These are phyloP conservation scores for Rhizopogon parksii DNA, from an alignment of 1,284 basidiomycete species.

Conservation along the genomic window DNA sequence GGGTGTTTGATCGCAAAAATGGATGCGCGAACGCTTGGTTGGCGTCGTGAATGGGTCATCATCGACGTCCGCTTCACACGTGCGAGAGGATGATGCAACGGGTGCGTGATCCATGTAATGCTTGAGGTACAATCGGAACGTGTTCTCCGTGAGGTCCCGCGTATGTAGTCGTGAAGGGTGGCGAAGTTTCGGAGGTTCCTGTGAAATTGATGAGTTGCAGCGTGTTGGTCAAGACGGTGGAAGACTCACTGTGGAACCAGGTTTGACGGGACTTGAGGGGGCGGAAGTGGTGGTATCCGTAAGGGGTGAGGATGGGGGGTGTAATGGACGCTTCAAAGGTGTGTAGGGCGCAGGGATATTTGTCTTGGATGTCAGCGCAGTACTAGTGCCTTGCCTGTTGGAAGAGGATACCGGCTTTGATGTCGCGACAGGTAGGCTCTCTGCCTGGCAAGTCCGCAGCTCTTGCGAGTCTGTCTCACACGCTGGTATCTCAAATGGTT, in stretches of 20 bases:
- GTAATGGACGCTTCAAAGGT: background rate
- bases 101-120: slow-evolving; percentile 62
- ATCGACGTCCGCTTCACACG: background rate
- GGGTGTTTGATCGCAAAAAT: background rate
- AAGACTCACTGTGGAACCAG: slow-evolving; percentile 1
- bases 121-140: slow-evolving; percentile 67
- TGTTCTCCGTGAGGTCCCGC: slow-evolving; percentile 56
- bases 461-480: background rate
- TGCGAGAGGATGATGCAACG: background rate
- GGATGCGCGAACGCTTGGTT: slow-evolving; percentile 13
- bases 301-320: slow-evolving; percentile 1
- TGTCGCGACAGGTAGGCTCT: background rate
- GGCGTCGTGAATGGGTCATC: slow-evolving; percentile 15
- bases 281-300: slow-evolving; percentile 10
- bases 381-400: background rate
- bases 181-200: slow-evolving; percentile 37
- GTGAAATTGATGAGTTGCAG: background rate
- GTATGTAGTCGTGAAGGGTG: slow-evolving; percentile 63
- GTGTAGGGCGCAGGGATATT: background rate
- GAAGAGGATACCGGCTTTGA: background rate
- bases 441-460: background rate
- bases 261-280: slow-evolving; percentile 19
- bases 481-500: slow-evolving; percentile 43
- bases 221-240: background rate
- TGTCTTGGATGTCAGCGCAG: background rate